phyloP scores from a whole-genome alignment of 192 early-diverging fungal genomes.

The Coemansia brasiliensis region DNA sequence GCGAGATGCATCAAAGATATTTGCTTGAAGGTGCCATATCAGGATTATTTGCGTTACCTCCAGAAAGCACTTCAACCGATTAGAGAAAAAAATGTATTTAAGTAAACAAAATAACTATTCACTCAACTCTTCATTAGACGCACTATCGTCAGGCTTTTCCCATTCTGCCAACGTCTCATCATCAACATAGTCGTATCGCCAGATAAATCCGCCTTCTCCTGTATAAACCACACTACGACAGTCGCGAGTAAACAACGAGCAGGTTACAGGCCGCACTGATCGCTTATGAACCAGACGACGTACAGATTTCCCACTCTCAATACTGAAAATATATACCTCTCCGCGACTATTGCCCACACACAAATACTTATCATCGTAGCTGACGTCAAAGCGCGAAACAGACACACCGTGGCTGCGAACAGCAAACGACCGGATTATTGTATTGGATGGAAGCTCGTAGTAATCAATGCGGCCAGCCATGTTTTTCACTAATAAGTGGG shows the following conservation, averaged over 20 bases:
- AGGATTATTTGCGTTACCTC: slow-evolving; percentile 31
- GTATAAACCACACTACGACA: slow-evolving; percentile 70
- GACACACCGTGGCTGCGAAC: slow-evolving; percentile 50
- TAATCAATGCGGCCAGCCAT: slow-evolving; percentile 74
- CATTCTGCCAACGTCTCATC: slow-evolving; percentile 74
- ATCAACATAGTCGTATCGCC: slow-evolving; percentile 80
- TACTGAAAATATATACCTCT: slow-evolving; percentile 67
- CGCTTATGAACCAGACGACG: slow-evolving; percentile 71
- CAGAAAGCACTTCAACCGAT: background rate
- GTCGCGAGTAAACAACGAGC: slow-evolving; percentile 75
- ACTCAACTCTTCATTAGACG: slow-evolving; percentile 21
- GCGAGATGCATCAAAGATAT: slow-evolving; percentile 52
- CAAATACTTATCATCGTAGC: slow-evolving; percentile 71
- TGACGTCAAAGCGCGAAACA: slow-evolving; percentile 63
- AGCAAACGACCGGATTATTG: slow-evolving; percentile 48
- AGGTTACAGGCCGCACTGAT: slow-evolving; percentile 76
- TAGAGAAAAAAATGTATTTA: background rate
- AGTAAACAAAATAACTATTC: background rate
- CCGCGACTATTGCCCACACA: slow-evolving; percentile 76
- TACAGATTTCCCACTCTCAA: slow-evolving; percentile 65
- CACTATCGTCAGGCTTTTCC: slow-evolving; percentile 53
- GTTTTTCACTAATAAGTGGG: slow-evolving; percentile 68
- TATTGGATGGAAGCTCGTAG: slow-evolving; percentile 63
- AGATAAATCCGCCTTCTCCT: slow-evolving; percentile 78
- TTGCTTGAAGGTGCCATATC: slow-evolving; percentile 48